These are phyloP conservation scores for Colletotrichum sp. DNA, from an alignment of 2,329 filamentous ascomycete genomes.

Conservation along the genomic window DNA sequence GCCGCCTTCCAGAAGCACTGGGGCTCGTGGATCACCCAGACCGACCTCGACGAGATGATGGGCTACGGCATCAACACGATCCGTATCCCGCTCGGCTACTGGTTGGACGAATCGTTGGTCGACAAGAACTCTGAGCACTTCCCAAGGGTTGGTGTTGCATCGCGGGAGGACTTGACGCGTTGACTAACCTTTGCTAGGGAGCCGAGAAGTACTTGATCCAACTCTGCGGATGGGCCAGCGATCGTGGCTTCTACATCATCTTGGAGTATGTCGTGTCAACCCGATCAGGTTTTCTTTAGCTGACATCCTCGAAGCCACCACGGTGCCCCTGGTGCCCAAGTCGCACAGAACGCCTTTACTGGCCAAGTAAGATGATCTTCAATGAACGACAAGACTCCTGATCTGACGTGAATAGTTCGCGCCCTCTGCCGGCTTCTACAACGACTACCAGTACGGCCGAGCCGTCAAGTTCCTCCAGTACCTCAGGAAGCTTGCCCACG, in stretches of 20 bases:
- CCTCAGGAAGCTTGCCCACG: slow-evolving; percentile 58
- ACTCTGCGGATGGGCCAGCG: slow-evolving; percentile 51
- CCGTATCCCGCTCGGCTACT: slow-evolving; percentile 60
- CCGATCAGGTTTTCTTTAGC: neutral
- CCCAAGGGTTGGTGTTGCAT: slow-evolving; percentile 30
- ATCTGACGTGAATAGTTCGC: slow-evolving; percentile 19
- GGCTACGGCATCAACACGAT: slow-evolving; percentile 57
- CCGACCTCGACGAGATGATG: slow-evolving; percentile 54
- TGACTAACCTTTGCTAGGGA: slow-evolving; percentile 31
- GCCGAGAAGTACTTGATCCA: slow-evolving; percentile 50
- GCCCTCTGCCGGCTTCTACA: slow-evolving; percentile 55
- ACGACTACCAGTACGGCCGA: slow-evolving; percentile 60
- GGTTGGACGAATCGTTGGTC: slow-evolving; percentile 56
- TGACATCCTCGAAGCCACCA: slow-evolving; percentile 37
- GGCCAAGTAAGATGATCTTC: slow-evolving; percentile 35
- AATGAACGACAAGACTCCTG: rapidly evolving
- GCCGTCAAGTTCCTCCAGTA: slow-evolving; percentile 59
- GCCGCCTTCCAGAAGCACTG: slow-evolving; percentile 54
- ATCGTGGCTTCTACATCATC: slow-evolving; percentile 57
- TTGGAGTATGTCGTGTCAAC: slow-evolving; percentile 37
- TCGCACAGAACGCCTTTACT: slow-evolving; percentile 49
- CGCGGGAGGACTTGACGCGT: too few relatives aligned
- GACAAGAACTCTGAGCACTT: slow-evolving; percentile 53
- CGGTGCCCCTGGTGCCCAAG: slow-evolving; percentile 55
- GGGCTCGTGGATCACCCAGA: slow-evolving; percentile 51